Evolutionary conservation across 331 rosid species (phyloP).

Genomic region (Dryas integrifolia): DNA sequence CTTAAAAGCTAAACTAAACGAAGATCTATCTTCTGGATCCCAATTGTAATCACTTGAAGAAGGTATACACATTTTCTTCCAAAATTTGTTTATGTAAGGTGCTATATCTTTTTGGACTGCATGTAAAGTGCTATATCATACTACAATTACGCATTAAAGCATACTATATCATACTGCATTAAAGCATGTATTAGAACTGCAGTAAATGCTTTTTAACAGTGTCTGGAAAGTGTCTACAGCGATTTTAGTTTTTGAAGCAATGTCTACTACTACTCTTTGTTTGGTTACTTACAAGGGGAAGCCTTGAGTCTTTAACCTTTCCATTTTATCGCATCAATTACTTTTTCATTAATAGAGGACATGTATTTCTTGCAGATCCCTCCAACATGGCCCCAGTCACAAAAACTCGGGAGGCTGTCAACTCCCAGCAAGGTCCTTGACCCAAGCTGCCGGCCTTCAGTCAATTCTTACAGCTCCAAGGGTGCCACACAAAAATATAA

Average conservation of each 20-base stretch:
- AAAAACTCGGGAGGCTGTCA: slow-evolving; percentile 39
- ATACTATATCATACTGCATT: background rate
- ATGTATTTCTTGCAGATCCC: slow-evolving; percentile 38
- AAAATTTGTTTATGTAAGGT: background rate
- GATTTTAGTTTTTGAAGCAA: background rate
- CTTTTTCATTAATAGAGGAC: background rate
- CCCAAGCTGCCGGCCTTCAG: slow-evolving; percentile 38
- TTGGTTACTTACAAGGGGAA: background rate
- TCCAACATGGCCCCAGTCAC: slow-evolving; percentile 35
- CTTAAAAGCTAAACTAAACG: slow-evolving; percentile 39
- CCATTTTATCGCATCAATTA: background rate
- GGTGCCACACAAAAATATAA: slow-evolving; percentile 25
- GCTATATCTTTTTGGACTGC: background rate
- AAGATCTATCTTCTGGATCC: slow-evolving; percentile 36
- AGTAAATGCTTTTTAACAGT: slow-evolving; percentile 27
- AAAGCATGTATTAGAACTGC: background rate
- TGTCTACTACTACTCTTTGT: background rate
- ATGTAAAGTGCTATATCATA: background rate
- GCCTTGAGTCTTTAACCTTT: background rate
- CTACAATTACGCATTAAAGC: background rate
- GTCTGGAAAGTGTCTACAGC: background rate
- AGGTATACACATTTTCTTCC: slow-evolving; percentile 41
- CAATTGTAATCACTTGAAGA: slow-evolving; percentile 37
- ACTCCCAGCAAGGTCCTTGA: slow-evolving; percentile 29
- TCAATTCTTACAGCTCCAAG: slow-evolving; percentile 37